Evolutionary conservation across 2,329 filamentous ascomycete genomes (phyloP), one percentile per base, ranked within the genome.

Genomic region (Hortaea sp.): DNA sequence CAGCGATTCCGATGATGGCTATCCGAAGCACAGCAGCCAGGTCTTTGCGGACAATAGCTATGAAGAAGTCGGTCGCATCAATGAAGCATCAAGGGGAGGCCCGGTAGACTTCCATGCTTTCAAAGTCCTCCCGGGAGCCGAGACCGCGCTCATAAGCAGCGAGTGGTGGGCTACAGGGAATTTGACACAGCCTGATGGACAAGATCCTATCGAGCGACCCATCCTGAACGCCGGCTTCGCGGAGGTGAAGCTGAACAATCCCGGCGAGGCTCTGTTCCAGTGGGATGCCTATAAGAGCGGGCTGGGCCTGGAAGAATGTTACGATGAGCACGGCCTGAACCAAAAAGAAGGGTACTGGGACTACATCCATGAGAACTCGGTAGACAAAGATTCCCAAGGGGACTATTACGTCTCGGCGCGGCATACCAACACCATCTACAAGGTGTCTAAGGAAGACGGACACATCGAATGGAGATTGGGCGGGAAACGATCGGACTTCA

Each of bases 311-410:
- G n/a, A n/a, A 9, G 32, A 35, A n/a, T 9, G 32, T 4, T 35
- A 35, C n/a, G 32, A 35, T 35, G 32, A 35, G 32, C 7, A 35
- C 9, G 32, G 32, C 9, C 32, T n/a, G n/a, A 20, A 20, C 20
- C 32, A 35, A n/a, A n/a, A n/a, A 3, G 32, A 35, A 4, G 32
- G 32, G 2, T 35, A 35, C 4, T 35, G 32, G 32, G 73, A 76
- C 53, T 75, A 68, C 56, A 74, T 74, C 58, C 74, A 77, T 57
- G 70, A 78, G 58, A 76, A 78, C 59, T 71, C 72, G 37, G 59
- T 78, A 31, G 72, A 75, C 54, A 75, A 76, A 56, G 66, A 67
- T 40, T 50, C 57, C 0, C 57, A 66, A 0, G 72, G 73, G 2
- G 69, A 77, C 51, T 79, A 74, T 46, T 54, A 78, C 7, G 65